Conservation (phyloP, 768 basidiomycete species). For the Trametes cubensis region DNA sequence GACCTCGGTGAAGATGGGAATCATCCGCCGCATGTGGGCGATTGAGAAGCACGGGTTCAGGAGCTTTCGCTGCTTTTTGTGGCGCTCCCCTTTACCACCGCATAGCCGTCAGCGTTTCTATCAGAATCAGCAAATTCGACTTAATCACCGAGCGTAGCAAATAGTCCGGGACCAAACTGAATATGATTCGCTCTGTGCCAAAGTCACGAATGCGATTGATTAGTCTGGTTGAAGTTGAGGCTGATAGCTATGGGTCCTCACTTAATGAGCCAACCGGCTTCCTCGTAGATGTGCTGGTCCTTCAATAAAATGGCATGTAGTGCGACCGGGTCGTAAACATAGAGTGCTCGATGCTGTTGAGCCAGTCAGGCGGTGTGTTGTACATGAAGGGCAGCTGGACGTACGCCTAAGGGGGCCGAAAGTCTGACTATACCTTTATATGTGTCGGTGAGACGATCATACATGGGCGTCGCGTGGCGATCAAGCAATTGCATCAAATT, state of each 20-base stretch:
- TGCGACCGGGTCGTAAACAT: conserved; percentile 51
- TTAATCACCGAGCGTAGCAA: conserved; percentile 8
- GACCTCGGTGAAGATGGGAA: conserved; percentile 19
- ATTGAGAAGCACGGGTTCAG: conserved; percentile 22
- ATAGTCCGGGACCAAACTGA: conserved; percentile 8
- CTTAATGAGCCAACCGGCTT: conserved; percentile 12
- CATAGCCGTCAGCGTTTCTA: not conserved
- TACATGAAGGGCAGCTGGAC: conserved; percentile 6
- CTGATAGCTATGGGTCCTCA: not conserved
- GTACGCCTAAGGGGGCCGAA: conserved; percentile 50
- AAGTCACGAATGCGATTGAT: not conserved
- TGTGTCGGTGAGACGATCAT: conserved; percentile 17
- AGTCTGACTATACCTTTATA: conserved; percentile 51
- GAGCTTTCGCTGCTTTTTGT: conserved; percentile 30
- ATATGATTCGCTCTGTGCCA: not conserved
- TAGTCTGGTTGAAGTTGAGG: not conserved
- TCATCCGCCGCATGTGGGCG: conserved; percentile 14
- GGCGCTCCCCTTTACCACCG: conserved; percentile 21
- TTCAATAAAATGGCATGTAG: conserved; percentile 50
- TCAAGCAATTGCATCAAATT: conserved; percentile 18
- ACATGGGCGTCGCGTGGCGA: conserved; percentile 16
- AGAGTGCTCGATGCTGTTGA: conserved; percentile 49
- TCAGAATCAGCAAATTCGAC: too few species aligned
- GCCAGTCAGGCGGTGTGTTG: not conserved
- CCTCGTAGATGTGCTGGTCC: conserved; percentile 46